These are phyloP conservation scores for Amanita bisporigera DNA, from an alignment of 1,284 basidiomycete species.

Conservation along the genomic window DNA sequence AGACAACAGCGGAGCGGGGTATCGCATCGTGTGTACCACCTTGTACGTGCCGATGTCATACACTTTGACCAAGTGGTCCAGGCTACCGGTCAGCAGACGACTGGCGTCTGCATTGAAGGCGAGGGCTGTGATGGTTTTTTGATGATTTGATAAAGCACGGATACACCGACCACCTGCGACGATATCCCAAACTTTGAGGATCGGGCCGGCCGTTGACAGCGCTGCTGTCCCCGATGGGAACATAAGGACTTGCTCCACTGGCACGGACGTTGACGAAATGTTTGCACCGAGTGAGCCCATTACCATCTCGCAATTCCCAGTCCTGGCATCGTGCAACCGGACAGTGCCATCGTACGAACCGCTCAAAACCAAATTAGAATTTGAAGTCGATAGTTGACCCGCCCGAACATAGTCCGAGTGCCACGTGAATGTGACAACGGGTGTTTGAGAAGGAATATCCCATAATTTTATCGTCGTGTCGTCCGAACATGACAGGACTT, in stretches of 20 bases:
- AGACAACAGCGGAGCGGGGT: slow-evolving; percentile 91
- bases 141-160: slow-evolving; percentile 93
- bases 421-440: slow-evolving; percentile 78
- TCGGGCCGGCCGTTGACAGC: slow-evolving; percentile 89
- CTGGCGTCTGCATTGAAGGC: slow-evolving; percentile 79
- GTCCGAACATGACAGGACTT: slow-evolving; percentile 94
- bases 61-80: slow-evolving; percentile 99
- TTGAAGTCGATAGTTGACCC: slow-evolving; percentile 83
- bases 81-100: slow-evolving; percentile 86
- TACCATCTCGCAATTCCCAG: slow-evolving; percentile 81
- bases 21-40: slow-evolving; percentile 99
- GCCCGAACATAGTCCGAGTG: slow-evolving; percentile 98
- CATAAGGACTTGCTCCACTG: slow-evolving; percentile 95
- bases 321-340: slow-evolving; percentile 87
- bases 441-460: slow-evolving; percentile 92
- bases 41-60: slow-evolving; percentile 96
- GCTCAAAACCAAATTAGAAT: slow-evolving; percentile 87
- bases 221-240: slow-evolving; percentile 91
- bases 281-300: slow-evolving; percentile 64
- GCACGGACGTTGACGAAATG: slow-evolving; percentile 53
- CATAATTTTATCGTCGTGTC: slow-evolving; percentile 94
- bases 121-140: slow-evolving; percentile 95
- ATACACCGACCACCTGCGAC: slow-evolving; percentile 91
- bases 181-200: slow-evolving; percentile 95
- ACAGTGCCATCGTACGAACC: slow-evolving; percentile 97